Conservation (phyloP, 2,329 filamentous ascomycete genomes). For the Amphichorda felina region DNA sequence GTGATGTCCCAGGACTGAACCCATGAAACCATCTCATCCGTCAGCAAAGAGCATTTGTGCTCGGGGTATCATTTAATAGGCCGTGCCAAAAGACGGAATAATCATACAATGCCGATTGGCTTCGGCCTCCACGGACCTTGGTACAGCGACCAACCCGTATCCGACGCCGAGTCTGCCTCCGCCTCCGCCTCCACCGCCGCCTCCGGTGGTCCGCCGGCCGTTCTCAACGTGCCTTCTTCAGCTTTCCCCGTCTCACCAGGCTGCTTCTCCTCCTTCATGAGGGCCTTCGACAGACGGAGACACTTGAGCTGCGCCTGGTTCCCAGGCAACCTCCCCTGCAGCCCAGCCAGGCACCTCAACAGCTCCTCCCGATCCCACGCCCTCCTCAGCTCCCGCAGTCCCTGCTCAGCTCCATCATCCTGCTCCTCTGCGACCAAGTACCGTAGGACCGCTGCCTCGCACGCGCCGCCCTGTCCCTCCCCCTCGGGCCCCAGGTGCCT, state of each 20-base stretch:
- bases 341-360: constrained; percentile 22
- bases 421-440: constrained; percentile 26
- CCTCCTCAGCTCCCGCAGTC: constrained; percentile 17
- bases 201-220: too few relatives aligned
- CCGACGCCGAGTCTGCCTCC: constrained; percentile 8
- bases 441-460: constrained; percentile 21
- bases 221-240: too few relatives aligned
- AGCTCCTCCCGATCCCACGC: constrained; percentile 24
- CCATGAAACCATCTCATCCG: too few relatives aligned
- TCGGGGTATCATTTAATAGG: too few relatives aligned
- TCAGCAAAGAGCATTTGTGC: too few relatives aligned
- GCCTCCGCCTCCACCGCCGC: constrained; percentile 4
- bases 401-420: constrained; percentile 7
- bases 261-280: constrained; percentile 17
- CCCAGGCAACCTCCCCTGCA: constrained; percentile 27
- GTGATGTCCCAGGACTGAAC: too few relatives aligned
- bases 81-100: too few relatives aligned
- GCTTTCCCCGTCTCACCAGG: too few relatives aligned
- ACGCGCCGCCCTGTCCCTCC: constrained; percentile 5
- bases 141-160: constrained; percentile 34
- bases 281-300: constrained; percentile 27
- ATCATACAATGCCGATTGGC: constrained; percentile 43
- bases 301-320: constrained; percentile 30
- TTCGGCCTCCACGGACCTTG: constrained; percentile 43
- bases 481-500: constrained; percentile 23